phyloP scores from a whole-genome alignment of 2,329 filamentous ascomycete species.

The Sordariomycetes sp. region DNA sequence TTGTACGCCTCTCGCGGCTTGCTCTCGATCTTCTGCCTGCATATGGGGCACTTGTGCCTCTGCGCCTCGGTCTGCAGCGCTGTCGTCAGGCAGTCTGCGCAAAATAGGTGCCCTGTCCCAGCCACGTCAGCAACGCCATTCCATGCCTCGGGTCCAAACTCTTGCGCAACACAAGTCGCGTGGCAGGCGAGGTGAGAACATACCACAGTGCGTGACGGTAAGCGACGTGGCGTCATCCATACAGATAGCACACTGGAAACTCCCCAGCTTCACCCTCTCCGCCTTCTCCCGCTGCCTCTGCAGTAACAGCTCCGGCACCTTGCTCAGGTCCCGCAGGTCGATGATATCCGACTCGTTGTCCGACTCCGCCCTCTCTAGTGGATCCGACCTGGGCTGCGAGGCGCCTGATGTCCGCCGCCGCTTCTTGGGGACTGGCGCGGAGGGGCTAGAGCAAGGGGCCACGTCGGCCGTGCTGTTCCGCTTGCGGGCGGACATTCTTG shows the following conservation, averaged over 20 bases:
- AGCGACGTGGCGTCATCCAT: constrained; percentile 47
- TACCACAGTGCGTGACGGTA: constrained; percentile 56
- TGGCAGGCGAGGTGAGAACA: constrained; percentile 16
- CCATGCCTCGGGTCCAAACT: no score
- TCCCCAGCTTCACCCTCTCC: constrained; percentile 35
- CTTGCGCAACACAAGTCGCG: no score
- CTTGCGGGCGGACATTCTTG: constrained; percentile 3
- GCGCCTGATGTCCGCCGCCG: constrained; percentile 5
- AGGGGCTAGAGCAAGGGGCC: constrained; percentile 5
- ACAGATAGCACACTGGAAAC: constrained; percentile 54
- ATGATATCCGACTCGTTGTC: constrained; percentile 15
- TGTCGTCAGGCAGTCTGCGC: constrained; percentile 46
- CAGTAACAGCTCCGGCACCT: constrained; percentile 28
- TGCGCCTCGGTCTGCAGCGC: constrained; percentile 41
- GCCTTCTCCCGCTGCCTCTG: constrained; percentile 27
- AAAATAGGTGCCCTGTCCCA: constrained; percentile 47
- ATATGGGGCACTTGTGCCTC: constrained; percentile 50
- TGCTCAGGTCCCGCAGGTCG: constrained; percentile 28
- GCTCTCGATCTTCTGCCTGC: constrained; percentile 43
- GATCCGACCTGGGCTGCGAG: neutral
- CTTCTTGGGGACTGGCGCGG: neutral
- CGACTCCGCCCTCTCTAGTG: neutral
- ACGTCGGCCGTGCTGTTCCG: constrained; percentile 1
- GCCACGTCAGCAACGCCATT: constrained; percentile 7
- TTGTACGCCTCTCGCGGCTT: constrained; percentile 25